A percentile compares a stretch with the other conserved stretches of the same genome.
Conservation (phyloP, 768 basidiomycete genomes). For the Hericium rajendrae region DNA sequence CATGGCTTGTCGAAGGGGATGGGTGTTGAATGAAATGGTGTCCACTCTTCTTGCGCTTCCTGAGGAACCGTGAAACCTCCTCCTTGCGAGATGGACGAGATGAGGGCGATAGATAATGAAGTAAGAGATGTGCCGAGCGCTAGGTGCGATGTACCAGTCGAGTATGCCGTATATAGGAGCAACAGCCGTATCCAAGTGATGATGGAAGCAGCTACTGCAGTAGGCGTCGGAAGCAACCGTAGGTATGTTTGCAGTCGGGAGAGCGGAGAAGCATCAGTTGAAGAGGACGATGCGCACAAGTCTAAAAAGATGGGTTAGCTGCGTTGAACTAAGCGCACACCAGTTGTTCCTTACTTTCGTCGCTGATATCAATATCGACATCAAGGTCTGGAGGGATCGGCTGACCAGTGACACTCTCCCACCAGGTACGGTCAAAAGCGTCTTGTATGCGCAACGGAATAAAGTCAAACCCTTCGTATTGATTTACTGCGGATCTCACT, state of each 20-base stretch:
- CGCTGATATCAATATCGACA: conserved; percentile 37
- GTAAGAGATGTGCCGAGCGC: conserved; percentile 76
- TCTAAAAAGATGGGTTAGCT: conserved; percentile 15
- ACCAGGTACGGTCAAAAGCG: conserved; percentile 65
- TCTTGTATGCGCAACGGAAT: conserved; percentile 60
- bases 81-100: conserved; percentile 68
- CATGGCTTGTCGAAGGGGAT: conserved; percentile 4
- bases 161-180: conserved; percentile 54
- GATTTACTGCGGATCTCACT: conserved; percentile 33
- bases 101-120: conserved; percentile 61
- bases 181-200: conserved; percentile 56
- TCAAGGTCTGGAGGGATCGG: conserved; percentile 11
- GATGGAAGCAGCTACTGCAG: conserved; percentile 52
- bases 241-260: conserved; percentile 42
- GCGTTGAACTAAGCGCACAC: no score
- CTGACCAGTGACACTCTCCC: conserved; percentile 36
- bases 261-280: conserved; percentile 13
- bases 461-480: conserved; percentile 46
- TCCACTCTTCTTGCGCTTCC: conserved; percentile 68
- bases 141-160: conserved; percentile 58
- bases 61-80: conserved; percentile 62
- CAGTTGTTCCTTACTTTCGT: conserved; percentile 34
- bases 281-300: conserved; percentile 5
- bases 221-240: conserved; percentile 61
- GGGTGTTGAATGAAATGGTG: conserved; percentile 16